These are phyloP conservation scores for Rosa rugosa DNA, from an alignment of 306 rosid genomes.

Conservation along the genomic window DNA sequence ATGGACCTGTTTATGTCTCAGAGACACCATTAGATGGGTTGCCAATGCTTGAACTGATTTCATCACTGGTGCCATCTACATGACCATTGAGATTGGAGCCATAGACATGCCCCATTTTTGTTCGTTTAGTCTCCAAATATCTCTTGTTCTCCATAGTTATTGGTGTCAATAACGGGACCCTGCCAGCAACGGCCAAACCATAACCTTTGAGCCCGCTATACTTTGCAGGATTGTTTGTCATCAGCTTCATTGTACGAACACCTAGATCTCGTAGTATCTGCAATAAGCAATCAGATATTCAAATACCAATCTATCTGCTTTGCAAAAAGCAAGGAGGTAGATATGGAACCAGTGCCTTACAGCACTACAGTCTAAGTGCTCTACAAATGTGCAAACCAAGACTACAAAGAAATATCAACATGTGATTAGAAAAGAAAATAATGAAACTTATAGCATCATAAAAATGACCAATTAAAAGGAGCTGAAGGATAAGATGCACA, in stretches of 20 bases:
- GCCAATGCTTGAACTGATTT: slow-evolving; percentile 9
- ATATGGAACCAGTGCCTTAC: neutral
- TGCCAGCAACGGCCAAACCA: slow-evolving; percentile 39
- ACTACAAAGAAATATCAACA: neutral
- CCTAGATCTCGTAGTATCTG: slow-evolving; percentile 52
- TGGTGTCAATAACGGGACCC: slow-evolving; percentile 38
- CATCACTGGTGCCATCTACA: slow-evolving; percentile 4
- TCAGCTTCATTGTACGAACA: slow-evolving; percentile 43
- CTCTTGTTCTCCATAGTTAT: slow-evolving; percentile 30
- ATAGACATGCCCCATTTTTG: slow-evolving; percentile 28
- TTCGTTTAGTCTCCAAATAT: slow-evolving; percentile 26
- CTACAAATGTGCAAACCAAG: neutral
- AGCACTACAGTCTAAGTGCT: neutral
- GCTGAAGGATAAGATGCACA: neutral
- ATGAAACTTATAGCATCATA: neutral
- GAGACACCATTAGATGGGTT: neutral
- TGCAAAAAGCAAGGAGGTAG: neutral
- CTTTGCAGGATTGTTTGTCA: slow-evolving; percentile 45
- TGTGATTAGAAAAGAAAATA: neutral
- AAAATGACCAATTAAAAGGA: neutral
- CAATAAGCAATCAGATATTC: slow-evolving; percentile 9
- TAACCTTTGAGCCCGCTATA: slow-evolving; percentile 44
- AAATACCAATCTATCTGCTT: neutral
- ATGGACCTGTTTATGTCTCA: neutral
- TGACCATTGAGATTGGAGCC: slow-evolving; percentile 16